phyloP scores from a whole-genome alignment of 1,284 basidiomycete species.

The Puccinia hordei region DNA sequence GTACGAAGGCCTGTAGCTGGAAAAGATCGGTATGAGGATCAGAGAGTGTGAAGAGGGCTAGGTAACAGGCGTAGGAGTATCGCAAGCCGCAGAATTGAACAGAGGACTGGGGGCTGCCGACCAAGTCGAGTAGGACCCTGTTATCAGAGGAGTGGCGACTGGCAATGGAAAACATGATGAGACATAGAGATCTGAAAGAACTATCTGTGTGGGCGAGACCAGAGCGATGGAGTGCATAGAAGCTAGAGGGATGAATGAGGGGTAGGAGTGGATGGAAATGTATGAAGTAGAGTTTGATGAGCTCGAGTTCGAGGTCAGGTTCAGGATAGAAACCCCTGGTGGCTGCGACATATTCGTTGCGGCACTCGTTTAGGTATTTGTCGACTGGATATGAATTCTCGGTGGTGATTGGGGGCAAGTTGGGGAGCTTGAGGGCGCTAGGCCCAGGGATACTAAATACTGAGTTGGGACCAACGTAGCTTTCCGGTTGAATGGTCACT shows the following conservation, averaged over 20 bases:
- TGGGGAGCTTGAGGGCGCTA: background rate
- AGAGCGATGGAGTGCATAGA: slow-evolving; percentile 67
- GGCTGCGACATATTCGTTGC: background rate
- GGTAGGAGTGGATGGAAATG: slow-evolving; percentile 69
- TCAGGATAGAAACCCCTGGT: slow-evolving; percentile 32
- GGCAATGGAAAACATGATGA: slow-evolving; percentile 75
- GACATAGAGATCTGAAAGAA: slow-evolving; percentile 70
- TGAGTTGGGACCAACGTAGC: slow-evolving; percentile 25
- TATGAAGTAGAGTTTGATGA: slow-evolving; percentile 73
- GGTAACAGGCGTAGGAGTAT: background rate
- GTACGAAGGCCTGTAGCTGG: slow-evolving; percentile 22
- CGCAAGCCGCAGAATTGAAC: slow-evolving; percentile 10
- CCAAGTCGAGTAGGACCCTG: slow-evolving; percentile 61
- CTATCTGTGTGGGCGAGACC: slow-evolving; percentile 67
- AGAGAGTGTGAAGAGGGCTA: background rate
- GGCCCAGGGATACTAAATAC: background rate
- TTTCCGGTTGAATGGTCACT: background rate
- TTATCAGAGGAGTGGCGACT: slow-evolving; percentile 70
- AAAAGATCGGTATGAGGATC: background rate
- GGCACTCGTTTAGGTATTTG: background rate
- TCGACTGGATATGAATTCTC: background rate
- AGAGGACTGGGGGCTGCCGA: slow-evolving; percentile 4
- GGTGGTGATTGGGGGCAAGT: background rate
- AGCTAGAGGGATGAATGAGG: slow-evolving; percentile 74
- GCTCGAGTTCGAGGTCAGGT: slow-evolving; percentile 65